These are phyloP conservation scores for Coniosporium uncinatum DNA, from an alignment of 2,329 filamentous ascomycete species.

Conservation along the genomic window DNA sequence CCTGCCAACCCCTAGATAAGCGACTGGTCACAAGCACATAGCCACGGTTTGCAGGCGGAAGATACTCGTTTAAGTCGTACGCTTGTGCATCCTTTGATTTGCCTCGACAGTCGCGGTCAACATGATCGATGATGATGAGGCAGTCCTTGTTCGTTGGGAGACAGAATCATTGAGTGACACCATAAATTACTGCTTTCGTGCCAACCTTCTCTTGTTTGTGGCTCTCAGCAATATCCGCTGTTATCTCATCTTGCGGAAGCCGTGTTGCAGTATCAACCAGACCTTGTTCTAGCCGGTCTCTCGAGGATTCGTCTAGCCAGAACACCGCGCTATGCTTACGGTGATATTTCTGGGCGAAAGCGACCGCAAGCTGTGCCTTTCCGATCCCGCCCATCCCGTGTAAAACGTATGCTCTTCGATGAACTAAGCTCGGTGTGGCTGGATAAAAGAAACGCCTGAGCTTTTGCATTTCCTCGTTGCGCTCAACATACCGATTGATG, in stretches of 20 bases:
- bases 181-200: slow-evolving; percentile 26
- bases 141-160: slow-evolving; percentile 24
- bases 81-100: no score
- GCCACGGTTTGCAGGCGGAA: no score
- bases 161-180: no score
- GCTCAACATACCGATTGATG: no score
- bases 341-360: slow-evolving; percentile 25
- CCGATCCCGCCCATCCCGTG: slow-evolving; percentile 37
- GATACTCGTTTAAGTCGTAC: no score
- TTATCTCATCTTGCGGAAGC: no score
- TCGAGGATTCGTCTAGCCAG: slow-evolving; percentile 35
- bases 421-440: no score
- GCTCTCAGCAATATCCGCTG: slow-evolving; percentile 12
- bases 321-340: slow-evolving; percentile 30
- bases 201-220: slow-evolving; percentile 17
- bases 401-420: slow-evolving; percentile 21
- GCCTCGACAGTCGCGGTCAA: no score
- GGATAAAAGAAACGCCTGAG: no score
- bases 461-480: no score
- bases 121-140: slow-evolving; percentile 36
- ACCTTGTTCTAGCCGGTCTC: slow-evolving; percentile 28
- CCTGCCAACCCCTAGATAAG: no score
- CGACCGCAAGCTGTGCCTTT: slow-evolving; percentile 35
- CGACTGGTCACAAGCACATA: no score
- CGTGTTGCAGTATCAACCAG: slow-evolving; percentile 19